A percentile compares a stretch with the other conserved stretches of the same genome.
These are phyloP conservation scores for Fusarium penzigii DNA, from an alignment of 2,329 filamentous ascomycete genomes.

Conservation along the genomic window DNA sequence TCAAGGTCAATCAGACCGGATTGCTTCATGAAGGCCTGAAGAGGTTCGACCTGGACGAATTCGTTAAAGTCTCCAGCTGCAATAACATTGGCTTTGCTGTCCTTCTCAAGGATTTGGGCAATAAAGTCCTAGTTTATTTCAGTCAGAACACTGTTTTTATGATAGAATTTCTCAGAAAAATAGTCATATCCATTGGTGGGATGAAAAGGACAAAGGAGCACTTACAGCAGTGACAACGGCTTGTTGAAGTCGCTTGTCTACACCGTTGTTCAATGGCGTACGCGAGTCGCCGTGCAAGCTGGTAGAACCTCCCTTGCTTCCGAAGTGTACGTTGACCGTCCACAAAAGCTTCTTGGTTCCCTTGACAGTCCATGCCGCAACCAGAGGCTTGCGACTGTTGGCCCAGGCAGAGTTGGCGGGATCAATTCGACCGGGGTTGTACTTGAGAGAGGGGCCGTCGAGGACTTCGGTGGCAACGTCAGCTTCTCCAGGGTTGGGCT, in stretches of 20 bases:
- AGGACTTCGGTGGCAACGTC: conserved; percentile 60
- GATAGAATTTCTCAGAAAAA: neutral
- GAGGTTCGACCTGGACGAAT: conserved; percentile 62
- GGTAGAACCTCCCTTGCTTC: conserved; percentile 65
- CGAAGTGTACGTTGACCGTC: conserved; percentile 71
- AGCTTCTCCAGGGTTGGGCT: conserved; percentile 56
- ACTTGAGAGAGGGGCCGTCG: conserved; percentile 56
- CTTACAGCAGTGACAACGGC: conserved; percentile 58
- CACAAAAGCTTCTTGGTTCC: conserved; percentile 59
- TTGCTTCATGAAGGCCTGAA: conserved; percentile 52
- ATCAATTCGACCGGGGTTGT: conserved; percentile 70
- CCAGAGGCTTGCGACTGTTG: conserved; percentile 66
- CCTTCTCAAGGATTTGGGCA: conserved; percentile 54
- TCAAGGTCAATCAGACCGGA: conserved; percentile 64
- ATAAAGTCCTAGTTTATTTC: conserved; percentile 49
- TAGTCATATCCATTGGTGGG: neutral
- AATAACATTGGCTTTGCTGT: conserved; percentile 59
- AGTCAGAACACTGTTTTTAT: neutral
- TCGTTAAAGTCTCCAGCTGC: conserved; percentile 73
- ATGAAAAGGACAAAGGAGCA: conserved; percentile 9
- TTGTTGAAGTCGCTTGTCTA: conserved; percentile 58
- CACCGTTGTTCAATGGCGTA: conserved; percentile 65
- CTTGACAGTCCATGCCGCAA: conserved; percentile 63
- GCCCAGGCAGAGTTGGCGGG: conserved; percentile 61
- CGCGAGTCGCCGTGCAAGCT: conserved; percentile 65